phyloP scores from a whole-genome alignment of 2,329 filamentous ascomycete genomes.

The Penicillium vulpinum region DNA sequence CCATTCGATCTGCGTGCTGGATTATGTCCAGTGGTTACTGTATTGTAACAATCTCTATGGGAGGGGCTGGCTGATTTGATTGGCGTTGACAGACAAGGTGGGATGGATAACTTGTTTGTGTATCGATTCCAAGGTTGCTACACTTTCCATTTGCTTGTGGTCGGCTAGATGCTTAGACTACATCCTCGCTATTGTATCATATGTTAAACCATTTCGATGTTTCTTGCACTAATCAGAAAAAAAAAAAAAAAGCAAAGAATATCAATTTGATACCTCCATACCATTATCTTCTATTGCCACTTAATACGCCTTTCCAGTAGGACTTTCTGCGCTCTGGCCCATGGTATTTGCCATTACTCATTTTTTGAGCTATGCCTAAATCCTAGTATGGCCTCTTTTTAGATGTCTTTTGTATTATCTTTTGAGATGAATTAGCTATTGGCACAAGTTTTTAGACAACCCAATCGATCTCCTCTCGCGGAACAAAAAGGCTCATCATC shows the following conservation, averaged over 20 bases:
- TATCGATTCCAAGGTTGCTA: background rate
- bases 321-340: too few species aligned
- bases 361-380: too few species aligned
- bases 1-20: background rate
- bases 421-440: too few species aligned
- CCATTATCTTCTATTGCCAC: constrained; percentile 7
- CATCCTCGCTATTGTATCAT: background rate
- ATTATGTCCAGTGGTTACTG: background rate
- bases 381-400: too few species aligned
- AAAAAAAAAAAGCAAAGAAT: constrained; percentile 8
- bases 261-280: constrained; percentile 35
- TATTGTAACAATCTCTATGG: background rate
- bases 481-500: too few species aligned
- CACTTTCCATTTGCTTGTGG: background rate
- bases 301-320: too few species aligned
- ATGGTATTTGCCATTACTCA: too few species aligned
- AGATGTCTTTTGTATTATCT: too few species aligned
- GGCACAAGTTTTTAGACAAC: too few species aligned
- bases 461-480: too few species aligned
- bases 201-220: background rate
- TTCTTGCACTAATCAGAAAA: background rate
- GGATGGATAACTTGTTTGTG: background rate
- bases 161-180: background rate
- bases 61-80: background rate
- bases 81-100: background rate